These are phyloP conservation scores for Suillus spraguei DNA, from an alignment of 768 basidiomycete genomes.

Conservation along the genomic window DNA sequence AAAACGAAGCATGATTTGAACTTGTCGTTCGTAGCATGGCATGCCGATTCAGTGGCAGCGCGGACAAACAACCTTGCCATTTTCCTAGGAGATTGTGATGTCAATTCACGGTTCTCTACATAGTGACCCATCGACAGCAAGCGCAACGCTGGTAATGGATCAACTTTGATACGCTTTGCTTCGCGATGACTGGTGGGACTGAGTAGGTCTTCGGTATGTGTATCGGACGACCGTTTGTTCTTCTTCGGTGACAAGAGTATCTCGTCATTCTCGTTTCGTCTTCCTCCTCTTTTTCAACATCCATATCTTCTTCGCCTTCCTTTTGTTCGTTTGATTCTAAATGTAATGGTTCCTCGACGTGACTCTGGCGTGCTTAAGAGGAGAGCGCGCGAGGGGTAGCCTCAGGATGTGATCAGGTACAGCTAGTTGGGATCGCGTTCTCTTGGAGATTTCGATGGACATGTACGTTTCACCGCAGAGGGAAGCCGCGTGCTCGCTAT, in stretches of 20 bases:
- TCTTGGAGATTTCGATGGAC: slow-evolving; percentile 16
- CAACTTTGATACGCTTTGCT: slow-evolving; percentile 29
- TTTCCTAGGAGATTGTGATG: slow-evolving; percentile 9
- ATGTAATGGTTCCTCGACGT: slow-evolving; percentile 16
- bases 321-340: slow-evolving; percentile 4
- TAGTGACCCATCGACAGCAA: slow-evolving; percentile 12
- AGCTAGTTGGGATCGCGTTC: slow-evolving; percentile 55
- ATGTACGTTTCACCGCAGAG: not conserved
- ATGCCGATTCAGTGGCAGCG: slow-evolving; percentile 22
- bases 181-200: slow-evolving; percentile 20
- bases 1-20: slow-evolving; percentile 15
- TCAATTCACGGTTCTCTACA: slow-evolving; percentile 8
- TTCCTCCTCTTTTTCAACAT: slow-evolving; percentile 29
- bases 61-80: slow-evolving; percentile 16
- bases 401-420: slow-evolving; percentile 49
- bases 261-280: slow-evolving; percentile 43
- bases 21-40: slow-evolving; percentile 12
- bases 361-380: slow-evolving; percentile 54
- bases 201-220: slow-evolving; percentile 15
- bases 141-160: slow-evolving; percentile 21
- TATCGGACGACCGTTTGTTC: slow-evolving; percentile 35
- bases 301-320: slow-evolving; percentile 5
- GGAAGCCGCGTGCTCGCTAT: not conserved
- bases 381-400: slow-evolving; percentile 47
- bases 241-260: slow-evolving; percentile 35